Evolutionary conservation across 73 alveolate genomes (phyloP), one percentile per base, ranked within the genome.

Genomic region (Paramecium sonneborni): DNA sequence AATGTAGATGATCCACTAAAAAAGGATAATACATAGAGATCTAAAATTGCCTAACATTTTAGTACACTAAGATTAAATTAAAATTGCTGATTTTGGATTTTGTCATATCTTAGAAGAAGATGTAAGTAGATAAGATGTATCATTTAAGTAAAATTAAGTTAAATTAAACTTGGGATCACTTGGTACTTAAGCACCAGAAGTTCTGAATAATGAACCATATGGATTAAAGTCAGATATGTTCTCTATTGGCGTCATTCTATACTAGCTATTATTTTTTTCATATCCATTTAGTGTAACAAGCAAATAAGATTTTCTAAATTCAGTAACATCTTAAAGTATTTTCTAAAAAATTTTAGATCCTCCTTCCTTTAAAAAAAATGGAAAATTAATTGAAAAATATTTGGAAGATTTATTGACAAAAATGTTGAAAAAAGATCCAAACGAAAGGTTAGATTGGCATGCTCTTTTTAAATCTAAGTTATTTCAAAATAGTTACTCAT

Each of bases 121-220:
- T 26, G 84, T 62, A 62, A 10, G 3, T 26, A 57, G 14, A 0
- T 3, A 18, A 3, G 4, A 52, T 62, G 3, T 26, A 26, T 11
- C 1, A 6, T 6, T 6, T 41, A 12, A 62, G 84, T 3, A 24
- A 62, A 62, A 46, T 21, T 12, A 26, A 26, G 18, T 62, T 62
- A 12, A 62, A 11, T 24, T 62, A n/a, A 62, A 62, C 6, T n/a
- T 62, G 76, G 97, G 97, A n/a, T 74, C 96, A 9, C 57, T 88
- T 18, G 94, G 96, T 12, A 92, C 85, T 79, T 95, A 92, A 56
- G 97, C 98, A 57, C 97, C 98, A 14, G 98, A 95, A 87, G 92
- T 95, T 3, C 44, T 95, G n/a, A 86, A 87, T 55, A 89, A 95
- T 10, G 74, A 94, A 76, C 96, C 97, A 12, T 95, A 94, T 95